These are phyloP conservation scores for Aspergillus coremiiformis DNA, from an alignment of 495 filamentous ascomycete species.

Conservation along the genomic window DNA sequence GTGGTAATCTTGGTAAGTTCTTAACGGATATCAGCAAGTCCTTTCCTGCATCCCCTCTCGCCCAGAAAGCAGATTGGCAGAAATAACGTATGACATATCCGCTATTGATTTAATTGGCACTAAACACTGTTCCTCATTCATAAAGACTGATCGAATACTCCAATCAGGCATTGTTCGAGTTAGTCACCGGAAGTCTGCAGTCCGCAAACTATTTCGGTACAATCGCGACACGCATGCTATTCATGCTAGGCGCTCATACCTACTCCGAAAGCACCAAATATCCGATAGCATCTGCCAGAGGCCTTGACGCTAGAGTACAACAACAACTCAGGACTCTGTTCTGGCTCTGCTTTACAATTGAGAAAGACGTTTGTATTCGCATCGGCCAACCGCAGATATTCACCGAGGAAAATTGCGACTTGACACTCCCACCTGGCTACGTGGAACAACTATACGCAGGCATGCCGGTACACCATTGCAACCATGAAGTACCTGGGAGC, in stretches of 20 bases:
- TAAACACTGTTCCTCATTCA: too few species aligned
- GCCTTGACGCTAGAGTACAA: conserved; percentile 13
- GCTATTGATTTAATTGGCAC: too few species aligned
- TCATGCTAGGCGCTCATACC: conserved; percentile 41
- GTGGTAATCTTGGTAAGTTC: conserved; percentile 37
- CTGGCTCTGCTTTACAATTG: conserved; percentile 46
- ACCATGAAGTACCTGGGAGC: conserved; percentile 18
- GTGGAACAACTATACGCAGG: conserved; percentile 26
- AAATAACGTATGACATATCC: too few species aligned
- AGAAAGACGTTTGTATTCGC: conserved; percentile 45
- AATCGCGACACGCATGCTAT: conserved; percentile 38
- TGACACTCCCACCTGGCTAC: conserved; percentile 43
- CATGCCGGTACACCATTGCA: conserved; percentile 17
- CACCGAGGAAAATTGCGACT: conserved; percentile 46
- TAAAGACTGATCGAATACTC: neutral
- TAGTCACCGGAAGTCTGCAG: conserved; percentile 40
- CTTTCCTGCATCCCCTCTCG: neutral
- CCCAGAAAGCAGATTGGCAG: too few species aligned
- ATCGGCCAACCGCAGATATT: conserved; percentile 47
- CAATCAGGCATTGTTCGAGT: conserved; percentile 34
- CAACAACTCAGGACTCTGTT: conserved; percentile 42
- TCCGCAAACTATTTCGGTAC: conserved; percentile 36
- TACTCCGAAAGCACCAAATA: conserved; percentile 3
- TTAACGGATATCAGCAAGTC: neutral
- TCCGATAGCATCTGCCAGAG: neutral